These are phyloP conservation scores for Aspergillus sp. DNA, from an alignment of 2,329 filamentous ascomycete genomes.

Conservation along the genomic window DNA sequence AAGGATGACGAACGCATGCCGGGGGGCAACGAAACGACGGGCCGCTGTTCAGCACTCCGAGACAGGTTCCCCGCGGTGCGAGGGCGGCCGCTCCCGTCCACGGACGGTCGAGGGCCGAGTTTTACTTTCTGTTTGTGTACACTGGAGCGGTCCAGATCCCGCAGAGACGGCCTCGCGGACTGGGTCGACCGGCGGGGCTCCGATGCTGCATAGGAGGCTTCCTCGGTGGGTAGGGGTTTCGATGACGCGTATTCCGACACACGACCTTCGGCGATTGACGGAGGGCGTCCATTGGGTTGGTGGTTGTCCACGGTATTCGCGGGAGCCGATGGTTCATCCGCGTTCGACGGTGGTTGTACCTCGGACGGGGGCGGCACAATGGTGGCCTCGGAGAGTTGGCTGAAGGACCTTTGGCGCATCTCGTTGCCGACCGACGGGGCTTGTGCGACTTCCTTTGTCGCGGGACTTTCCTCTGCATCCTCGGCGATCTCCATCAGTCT, in stretches of 20 bases:
- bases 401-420: slow-evolving; percentile 24
- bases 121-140: slow-evolving; percentile 67
- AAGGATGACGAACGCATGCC: slow-evolving; percentile 66
- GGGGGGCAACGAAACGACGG: slow-evolving; percentile 74
- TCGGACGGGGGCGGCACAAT: slow-evolving; percentile 27
- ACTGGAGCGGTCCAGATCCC: slow-evolving; percentile 42
- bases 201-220: slow-evolving; percentile 32
- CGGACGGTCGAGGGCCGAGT: slow-evolving; percentile 78
- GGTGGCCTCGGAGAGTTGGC: slow-evolving; percentile 34
- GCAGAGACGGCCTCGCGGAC: slow-evolving; percentile 43
- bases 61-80: slow-evolving; percentile 54
- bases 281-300: slow-evolving; percentile 8
- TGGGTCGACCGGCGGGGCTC: slow-evolving; percentile 40
- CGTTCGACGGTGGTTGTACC: slow-evolving; percentile 13
- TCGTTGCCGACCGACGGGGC: slow-evolving; percentile 18
- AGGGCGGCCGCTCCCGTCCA: slow-evolving; percentile 58
- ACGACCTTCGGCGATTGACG: slow-evolving; percentile 10
- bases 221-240: slow-evolving; percentile 25
- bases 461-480: slow-evolving; percentile 75
- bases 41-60: slow-evolving; percentile 55
- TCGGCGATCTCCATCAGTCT: slow-evolving; percentile 92
- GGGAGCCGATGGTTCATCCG: slow-evolving; percentile 15
- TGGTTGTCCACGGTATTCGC: slow-evolving; percentile 9
- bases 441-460: slow-evolving; percentile 52
- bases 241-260: slow-evolving; percentile 23